Conservation (phyloP, 495 filamentous ascomycete genomes). For the Glonium stellatum region DNA sequence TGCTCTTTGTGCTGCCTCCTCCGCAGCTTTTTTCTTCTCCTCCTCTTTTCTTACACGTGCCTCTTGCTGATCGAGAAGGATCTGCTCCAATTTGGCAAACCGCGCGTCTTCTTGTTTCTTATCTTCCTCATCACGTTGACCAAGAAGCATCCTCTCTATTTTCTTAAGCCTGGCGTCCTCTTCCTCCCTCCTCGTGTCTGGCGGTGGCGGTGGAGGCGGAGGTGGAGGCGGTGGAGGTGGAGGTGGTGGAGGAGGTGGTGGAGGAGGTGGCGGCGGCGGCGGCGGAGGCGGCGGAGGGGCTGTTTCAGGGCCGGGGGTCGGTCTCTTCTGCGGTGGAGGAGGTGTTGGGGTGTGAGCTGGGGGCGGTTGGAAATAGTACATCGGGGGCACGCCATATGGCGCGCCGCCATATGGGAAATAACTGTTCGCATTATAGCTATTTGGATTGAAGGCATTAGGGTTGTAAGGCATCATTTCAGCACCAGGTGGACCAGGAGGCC, state of each 20-base stretch:
- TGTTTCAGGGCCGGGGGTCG: conserved; percentile 7
- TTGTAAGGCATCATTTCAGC: conserved; percentile 31
- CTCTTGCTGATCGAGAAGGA: conserved; percentile 23
- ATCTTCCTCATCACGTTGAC: conserved; percentile 16
- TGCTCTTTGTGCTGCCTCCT: conserved; percentile 14
- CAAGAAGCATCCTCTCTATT: conserved; percentile 10
- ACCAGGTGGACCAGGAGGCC: conserved; percentile 12
- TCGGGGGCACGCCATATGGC: conserved; percentile 18
- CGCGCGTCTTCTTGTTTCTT: conserved; percentile 25
- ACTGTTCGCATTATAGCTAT: conserved; percentile 14
- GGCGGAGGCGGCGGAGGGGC: conserved; percentile 18
- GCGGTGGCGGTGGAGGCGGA: conserved; percentile 18
- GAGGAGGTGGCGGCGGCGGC: conserved; percentile 17
- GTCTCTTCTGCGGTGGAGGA: conserved; percentile 2
- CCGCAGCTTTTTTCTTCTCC: conserved; percentile 17
- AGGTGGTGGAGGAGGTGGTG: not conserved
- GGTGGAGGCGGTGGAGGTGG: conserved; percentile 13
- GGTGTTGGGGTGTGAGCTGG: conserved; percentile 19
- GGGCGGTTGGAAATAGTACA: conserved; percentile 11
- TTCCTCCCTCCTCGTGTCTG: conserved; percentile 10
- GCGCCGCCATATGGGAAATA: conserved; percentile 23
- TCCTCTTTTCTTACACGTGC: conserved; percentile 24
- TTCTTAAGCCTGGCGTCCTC: conserved; percentile 12
- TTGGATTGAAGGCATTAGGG: conserved; percentile 14
- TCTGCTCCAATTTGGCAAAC: conserved; percentile 22